phyloP scores from a whole-genome alignment of 2,329 filamentous ascomycete species.

The Microdochium bolleyi region DNA sequence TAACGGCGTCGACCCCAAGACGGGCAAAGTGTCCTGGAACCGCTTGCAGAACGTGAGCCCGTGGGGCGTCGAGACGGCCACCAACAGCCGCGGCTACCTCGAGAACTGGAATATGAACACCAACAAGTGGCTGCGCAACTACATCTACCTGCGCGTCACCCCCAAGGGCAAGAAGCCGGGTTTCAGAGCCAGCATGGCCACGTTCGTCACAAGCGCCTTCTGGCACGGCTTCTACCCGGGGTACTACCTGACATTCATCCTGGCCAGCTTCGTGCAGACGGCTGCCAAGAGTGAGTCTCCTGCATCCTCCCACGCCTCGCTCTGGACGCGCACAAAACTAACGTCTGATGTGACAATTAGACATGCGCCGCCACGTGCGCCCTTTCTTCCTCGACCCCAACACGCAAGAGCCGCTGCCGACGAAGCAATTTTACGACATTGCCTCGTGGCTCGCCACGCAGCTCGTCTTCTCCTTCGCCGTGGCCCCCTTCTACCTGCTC shows the following conservation, averaged over 20 bases:
- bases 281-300: slow-evolving; percentile 78
- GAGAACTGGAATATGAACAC: slow-evolving; percentile 98
- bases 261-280: slow-evolving; percentile 88
- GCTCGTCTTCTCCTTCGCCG: slow-evolving; percentile 73
- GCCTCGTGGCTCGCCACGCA: slow-evolving; percentile 71
- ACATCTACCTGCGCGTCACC: slow-evolving; percentile 90
- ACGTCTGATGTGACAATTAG: slow-evolving; percentile 34
- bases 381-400: slow-evolving; percentile 86
- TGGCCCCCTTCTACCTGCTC: slow-evolving; percentile 79
- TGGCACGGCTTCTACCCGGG: slow-evolving; percentile 99
- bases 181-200: slow-evolving; percentile 88
- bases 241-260: slow-evolving; percentile 85
- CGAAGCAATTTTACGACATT: slow-evolving; percentile 83
- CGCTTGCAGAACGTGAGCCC: slow-evolving; percentile 85
- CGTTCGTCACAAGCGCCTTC: slow-evolving; percentile 87
- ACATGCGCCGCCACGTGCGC: slow-evolving; percentile 80
- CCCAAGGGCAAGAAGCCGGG: slow-evolving; percentile 94
- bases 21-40: slow-evolving; percentile 80
- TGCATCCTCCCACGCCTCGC: not conserved
- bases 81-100: slow-evolving; percentile 88
- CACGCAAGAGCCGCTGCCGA: slow-evolving; percentile 56
- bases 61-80: slow-evolving; percentile 76
- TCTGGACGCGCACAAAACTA: not conserved
- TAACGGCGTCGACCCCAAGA: slow-evolving; percentile 80
- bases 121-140: slow-evolving; percentile 93